These are phyloP conservation scores for Pichia rugopelliculosa DNA, from an alignment of 805 yeast genomes.

Conservation along the genomic window DNA sequence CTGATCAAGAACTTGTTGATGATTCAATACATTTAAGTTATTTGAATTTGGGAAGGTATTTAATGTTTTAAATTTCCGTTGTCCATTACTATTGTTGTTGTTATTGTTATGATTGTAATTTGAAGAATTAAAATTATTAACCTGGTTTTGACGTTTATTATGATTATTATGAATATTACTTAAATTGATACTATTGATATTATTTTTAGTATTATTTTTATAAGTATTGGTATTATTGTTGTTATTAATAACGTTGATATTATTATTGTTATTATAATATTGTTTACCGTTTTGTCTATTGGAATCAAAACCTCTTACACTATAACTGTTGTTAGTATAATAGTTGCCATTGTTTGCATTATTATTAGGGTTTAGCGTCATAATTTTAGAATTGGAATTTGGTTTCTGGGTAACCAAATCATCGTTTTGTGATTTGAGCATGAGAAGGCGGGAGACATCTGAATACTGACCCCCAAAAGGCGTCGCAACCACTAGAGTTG, in stretches of 20 bases:
- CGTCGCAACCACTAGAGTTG: neutral
- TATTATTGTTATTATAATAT: neutral
- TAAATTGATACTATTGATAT: neutral
- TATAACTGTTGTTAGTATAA: neutral
- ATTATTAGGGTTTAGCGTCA: neutral
- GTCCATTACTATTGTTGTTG: conserved; percentile 3
- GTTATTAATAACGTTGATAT: neutral
- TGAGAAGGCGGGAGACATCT: neutral
- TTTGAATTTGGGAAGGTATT: neutral
- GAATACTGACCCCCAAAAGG: neutral
- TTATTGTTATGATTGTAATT: neutral
- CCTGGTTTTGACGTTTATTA: neutral
- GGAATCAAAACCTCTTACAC: neutral
- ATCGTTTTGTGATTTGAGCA: neutral
- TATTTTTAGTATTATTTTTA: neutral
- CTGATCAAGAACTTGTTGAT: neutral
- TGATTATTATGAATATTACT: neutral
- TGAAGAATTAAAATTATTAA: neutral
- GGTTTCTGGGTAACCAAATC: neutral
- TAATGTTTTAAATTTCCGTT: neutral
- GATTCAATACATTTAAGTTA: neutral
- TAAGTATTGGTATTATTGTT: neutral
- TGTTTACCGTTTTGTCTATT: neutral
- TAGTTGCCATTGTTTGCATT: neutral
- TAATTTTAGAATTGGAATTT: neutral